Percentiles rank a stretch among this genome's conserved stretches.
These are phyloP conservation scores for Penicillium sp. DNA, from an alignment of 2,329 filamentous ascomycete genomes.

Conservation along the genomic window DNA sequence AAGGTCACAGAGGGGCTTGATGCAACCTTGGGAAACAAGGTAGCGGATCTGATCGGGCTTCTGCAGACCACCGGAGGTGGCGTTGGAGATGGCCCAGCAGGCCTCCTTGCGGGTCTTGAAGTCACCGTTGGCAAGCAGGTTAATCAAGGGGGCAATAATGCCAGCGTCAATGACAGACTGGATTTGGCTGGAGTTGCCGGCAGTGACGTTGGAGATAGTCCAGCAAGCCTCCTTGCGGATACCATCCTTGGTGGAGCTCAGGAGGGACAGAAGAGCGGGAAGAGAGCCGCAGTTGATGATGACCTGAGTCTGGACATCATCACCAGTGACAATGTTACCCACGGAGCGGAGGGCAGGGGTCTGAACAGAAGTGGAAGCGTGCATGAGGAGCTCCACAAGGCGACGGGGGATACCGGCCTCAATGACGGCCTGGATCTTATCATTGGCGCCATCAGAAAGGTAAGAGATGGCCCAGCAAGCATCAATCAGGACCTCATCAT, in stretches of 20 bases:
- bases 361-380: slow-evolving; percentile 96
- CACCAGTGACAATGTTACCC: slow-evolving; percentile 97
- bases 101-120: slow-evolving; percentile 99
- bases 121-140: slow-evolving; percentile 93
- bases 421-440: slow-evolving; percentile 99
- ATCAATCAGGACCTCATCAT: slow-evolving; percentile 97
- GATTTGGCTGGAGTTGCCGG: slow-evolving; percentile 96
- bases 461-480: slow-evolving; percentile 99
- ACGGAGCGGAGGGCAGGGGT: slow-evolving; percentile 96
- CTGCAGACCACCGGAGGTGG: slow-evolving; percentile 93
- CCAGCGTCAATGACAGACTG: slow-evolving; percentile 95
- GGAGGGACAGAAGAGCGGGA: slow-evolving; percentile 84
- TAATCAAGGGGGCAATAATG: slow-evolving; percentile 94
- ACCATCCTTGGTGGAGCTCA: slow-evolving; percentile 97
- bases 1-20: slow-evolving; percentile 94
- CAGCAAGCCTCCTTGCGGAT: slow-evolving; percentile 99
- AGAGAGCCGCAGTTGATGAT: slow-evolving; percentile 98
- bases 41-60: slow-evolving; percentile 99
- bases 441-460: slow-evolving; percentile 94
- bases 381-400: slow-evolving; percentile 95
- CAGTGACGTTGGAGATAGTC: slow-evolving; percentile 99
- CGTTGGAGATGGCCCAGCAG: slow-evolving; percentile 99
- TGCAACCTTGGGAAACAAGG: slow-evolving; percentile 88
- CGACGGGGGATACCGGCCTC: slow-evolving; percentile 96
- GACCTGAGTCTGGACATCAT: slow-evolving; percentile 97